A percentile compares a stretch with the other conserved stretches of the same genome.
These are phyloP conservation scores for Yarrowia yakushimensis DNA, from an alignment of 805 yeast genomes.

Conservation along the genomic window DNA sequence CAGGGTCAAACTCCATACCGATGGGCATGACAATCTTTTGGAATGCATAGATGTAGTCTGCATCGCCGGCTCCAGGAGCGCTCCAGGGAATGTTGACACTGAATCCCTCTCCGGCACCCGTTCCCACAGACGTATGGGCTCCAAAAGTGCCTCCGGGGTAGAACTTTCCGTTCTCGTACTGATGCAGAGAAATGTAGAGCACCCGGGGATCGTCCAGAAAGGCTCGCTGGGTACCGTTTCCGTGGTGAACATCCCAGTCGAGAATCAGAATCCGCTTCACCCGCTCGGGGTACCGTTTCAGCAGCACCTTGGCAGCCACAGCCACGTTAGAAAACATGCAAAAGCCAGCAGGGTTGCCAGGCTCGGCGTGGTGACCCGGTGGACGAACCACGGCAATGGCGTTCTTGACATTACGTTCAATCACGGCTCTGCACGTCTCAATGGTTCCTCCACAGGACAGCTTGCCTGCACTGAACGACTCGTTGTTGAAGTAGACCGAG, in stretches of 20 bases:
- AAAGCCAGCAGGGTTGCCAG: constrained; percentile 94
- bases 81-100: constrained; percentile 95
- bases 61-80: constrained; percentile 86
- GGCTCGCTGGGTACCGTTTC: constrained; percentile 95
- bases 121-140: constrained; percentile 75
- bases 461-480: constrained; percentile 80
- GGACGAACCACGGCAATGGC: constrained; percentile 95
- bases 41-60: constrained; percentile 91
- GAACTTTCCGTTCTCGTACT: constrained; percentile 87
- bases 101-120: constrained; percentile 80
- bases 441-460: constrained; percentile 96
- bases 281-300: constrained; percentile 80
- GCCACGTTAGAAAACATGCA: constrained; percentile 96
- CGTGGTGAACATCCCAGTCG: constrained; percentile 99
- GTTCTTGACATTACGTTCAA: constrained; percentile 87
- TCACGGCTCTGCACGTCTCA: constrained; percentile 92
- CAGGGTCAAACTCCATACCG: constrained; percentile 86
- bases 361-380: constrained; percentile 99
- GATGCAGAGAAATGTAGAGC: constrained; percentile 83
- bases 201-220: constrained; percentile 87
- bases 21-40: constrained; percentile 82
- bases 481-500: constrained; percentile 91
- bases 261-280: constrained; percentile 77
- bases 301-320: constrained; percentile 85
- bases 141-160: constrained; percentile 94